Percentiles rank a stretch among this genome's conserved stretches.
phyloP scores from a whole-genome alignment of 2,329 filamentous ascomycete genomes.

The Lachnellula willkommii region DNA sequence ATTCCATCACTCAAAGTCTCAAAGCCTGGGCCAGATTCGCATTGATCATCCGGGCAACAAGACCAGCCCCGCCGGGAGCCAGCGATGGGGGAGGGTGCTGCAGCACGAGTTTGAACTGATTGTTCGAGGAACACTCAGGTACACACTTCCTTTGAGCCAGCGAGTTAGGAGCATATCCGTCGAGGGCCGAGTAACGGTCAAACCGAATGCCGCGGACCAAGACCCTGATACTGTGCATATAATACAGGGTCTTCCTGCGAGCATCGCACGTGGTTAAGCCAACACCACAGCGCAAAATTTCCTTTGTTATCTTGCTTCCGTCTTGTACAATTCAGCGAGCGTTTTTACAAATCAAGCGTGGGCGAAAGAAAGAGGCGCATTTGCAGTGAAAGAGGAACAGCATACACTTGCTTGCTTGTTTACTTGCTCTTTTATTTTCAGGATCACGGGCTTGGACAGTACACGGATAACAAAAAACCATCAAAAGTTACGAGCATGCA shows the following conservation, averaged over 20 bases:
- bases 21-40: conserved; percentile 77
- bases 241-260: conserved; percentile 7
- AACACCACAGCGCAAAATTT: conserved; percentile 12
- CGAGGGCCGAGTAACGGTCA: conserved; percentile 53
- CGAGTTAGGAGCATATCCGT: conserved; percentile 55
- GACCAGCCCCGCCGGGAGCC: conserved; percentile 73
- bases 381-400: too few relatives aligned
- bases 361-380: conserved; percentile 14
- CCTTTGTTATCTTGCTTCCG: conserved; percentile 21
- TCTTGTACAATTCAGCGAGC: conserved; percentile 24
- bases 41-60: conserved; percentile 79
- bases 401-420: too few relatives aligned
- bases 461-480: too few relatives aligned
- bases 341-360: conserved; percentile 8
- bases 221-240: conserved; percentile 28
- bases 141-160: conserved; percentile 59
- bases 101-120: conserved; percentile 92
- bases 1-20: conserved; percentile 66
- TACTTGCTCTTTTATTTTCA: too few relatives aligned
- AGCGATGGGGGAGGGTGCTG: conserved; percentile 85
- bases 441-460: too few relatives aligned
- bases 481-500: too few relatives aligned
- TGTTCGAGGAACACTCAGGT: conserved; percentile 84
- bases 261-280: conserved; percentile 7
- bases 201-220: conserved; percentile 44